Base-by-base conservation (phyloP, 176 grass and related monocot genomes). In the Alloteropsis semialata region DNA sequence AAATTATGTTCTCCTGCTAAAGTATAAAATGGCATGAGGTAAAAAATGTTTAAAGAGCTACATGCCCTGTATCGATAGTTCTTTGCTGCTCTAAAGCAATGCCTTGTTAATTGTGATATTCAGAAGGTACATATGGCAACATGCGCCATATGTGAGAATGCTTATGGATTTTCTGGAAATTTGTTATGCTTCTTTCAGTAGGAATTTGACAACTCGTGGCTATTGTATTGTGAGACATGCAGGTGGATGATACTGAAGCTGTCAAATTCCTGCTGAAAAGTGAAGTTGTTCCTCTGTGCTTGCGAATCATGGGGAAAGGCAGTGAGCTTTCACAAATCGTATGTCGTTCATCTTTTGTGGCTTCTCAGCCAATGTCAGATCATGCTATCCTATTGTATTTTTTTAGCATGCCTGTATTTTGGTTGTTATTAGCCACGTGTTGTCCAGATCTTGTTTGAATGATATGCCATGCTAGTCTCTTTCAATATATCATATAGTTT, bases 301-400 rank as follows among this genome's bases (percentile, higher is more conserved):
- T 98, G 48, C 88, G 72, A 25, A 91, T 66, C 58, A 98, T 98
- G 95, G 86, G 88, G 78, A 93, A 88, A 56, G 92, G 90, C 62
- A 89, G 72, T 64, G 92, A 98, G 78, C 79, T 93, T 74, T 93
- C 88, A 36, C 91, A 98, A 88, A 90, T 84, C 15, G 95, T 98
- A 89, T 53, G 90, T 88, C 44, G 27, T 37, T 70, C 15, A 58
- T 74, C 48, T 84, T 78, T 67, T 84, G 46, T 29, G 8, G 60
- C 33, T 86, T 63, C 71, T 34, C 29, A 87, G 30, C 48, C 41
- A 75, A 75, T 57, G 16, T 10, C 28, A 27, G 65, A 68, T 58
- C 29, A 37, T 72, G 27, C 41, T 57, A 21, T 41, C 70, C 9
- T 56, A 24, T 56, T 9, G 18, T 45, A 30, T 43, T 73, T 1